Conservation (phyloP, 2,329 filamentous ascomycete species). For the Hirsutella minnesotensis region DNA sequence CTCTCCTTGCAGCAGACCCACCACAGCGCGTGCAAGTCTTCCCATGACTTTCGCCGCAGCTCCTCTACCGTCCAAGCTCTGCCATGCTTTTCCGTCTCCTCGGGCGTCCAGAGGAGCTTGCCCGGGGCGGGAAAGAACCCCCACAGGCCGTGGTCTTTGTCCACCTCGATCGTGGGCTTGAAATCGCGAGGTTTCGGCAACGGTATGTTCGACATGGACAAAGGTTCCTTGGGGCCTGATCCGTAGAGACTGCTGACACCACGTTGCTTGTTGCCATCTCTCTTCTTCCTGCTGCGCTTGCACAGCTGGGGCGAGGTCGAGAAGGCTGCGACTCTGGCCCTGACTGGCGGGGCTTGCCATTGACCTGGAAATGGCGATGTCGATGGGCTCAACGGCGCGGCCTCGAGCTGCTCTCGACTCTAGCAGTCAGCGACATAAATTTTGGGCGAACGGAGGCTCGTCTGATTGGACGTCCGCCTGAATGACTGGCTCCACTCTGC, state of each 20-base stretch:
- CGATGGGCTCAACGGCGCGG: not conserved
- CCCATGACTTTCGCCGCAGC: constrained; percentile 80
- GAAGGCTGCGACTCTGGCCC: constrained; percentile 24
- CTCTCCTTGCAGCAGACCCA: constrained; percentile 88
- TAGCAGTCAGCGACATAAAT: not conserved
- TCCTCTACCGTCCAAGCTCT: constrained; percentile 78
- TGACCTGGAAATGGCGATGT: not conserved
- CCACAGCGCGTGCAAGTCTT: constrained; percentile 85
- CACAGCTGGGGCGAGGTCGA: constrained; percentile 42
- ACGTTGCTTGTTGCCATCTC: constrained; percentile 68
- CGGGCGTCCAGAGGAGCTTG: constrained; percentile 58
- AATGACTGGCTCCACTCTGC: not conserved
- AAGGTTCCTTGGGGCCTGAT: constrained; percentile 61
- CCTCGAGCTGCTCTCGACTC: constrained; percentile 1
- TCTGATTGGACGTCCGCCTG: constrained; percentile 1
- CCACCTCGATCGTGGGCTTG: constrained; percentile 45
- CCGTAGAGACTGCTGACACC: constrained; percentile 73
- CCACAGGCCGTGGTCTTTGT: constrained; percentile 79
- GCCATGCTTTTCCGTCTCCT: constrained; percentile 61
- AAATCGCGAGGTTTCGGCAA: constrained; percentile 59
- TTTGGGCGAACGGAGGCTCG: not conserved
- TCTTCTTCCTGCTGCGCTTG: constrained; percentile 36
- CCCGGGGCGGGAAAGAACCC: constrained; percentile 71
- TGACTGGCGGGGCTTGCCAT: constrained; percentile 5
- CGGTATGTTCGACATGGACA: constrained; percentile 60